A percentile compares a stretch with the other conserved stretches of the same genome.
Conservation (phyloP, 495 filamentous ascomycete species). For the Aspergillus egyptiacus region DNA sequence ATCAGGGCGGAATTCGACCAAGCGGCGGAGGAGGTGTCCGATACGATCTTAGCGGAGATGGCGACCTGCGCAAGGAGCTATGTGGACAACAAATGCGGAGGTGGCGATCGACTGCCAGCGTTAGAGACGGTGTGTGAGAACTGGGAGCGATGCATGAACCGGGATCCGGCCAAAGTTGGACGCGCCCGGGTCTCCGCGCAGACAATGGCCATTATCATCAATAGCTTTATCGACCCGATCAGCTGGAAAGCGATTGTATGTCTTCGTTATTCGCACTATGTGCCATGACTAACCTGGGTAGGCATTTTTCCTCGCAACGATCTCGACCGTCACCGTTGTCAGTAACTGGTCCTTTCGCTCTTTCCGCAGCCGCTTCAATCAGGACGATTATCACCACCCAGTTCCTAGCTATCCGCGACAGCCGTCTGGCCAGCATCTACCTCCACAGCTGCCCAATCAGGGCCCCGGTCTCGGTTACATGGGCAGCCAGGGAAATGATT, state of each 20-base stretch:
- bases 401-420: constrained; percentile 19
- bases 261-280: neutral
- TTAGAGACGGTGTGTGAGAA: constrained; percentile 64
- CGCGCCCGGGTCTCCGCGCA: constrained; percentile 63
- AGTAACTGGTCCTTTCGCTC: constrained; percentile 46
- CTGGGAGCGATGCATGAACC: constrained; percentile 85
- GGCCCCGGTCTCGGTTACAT: constrained; percentile 25
- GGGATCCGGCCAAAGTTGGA: constrained; percentile 59
- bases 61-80: constrained; percentile 62
- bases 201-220: constrained; percentile 77
- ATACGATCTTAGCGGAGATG: constrained; percentile 66
- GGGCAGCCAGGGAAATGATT: constrained; percentile 17
- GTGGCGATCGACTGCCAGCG: constrained; percentile 58
- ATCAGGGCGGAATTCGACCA: constrained; percentile 72
- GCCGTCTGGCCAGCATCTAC: constrained; percentile 22
- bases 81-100: constrained; percentile 64
- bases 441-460: constrained; percentile 22
- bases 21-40: constrained; percentile 56
- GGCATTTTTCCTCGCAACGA: constrained; percentile 38
- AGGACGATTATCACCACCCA: constrained; percentile 28
- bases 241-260: constrained; percentile 65
- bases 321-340: constrained; percentile 38
- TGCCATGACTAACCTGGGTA: constrained; percentile 12
- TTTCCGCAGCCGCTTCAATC: constrained; percentile 35
- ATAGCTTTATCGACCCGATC: constrained; percentile 64